phyloP scores from a whole-genome alignment of 805 yeast species.

The Yamadazyma akitaensis region DNA sequence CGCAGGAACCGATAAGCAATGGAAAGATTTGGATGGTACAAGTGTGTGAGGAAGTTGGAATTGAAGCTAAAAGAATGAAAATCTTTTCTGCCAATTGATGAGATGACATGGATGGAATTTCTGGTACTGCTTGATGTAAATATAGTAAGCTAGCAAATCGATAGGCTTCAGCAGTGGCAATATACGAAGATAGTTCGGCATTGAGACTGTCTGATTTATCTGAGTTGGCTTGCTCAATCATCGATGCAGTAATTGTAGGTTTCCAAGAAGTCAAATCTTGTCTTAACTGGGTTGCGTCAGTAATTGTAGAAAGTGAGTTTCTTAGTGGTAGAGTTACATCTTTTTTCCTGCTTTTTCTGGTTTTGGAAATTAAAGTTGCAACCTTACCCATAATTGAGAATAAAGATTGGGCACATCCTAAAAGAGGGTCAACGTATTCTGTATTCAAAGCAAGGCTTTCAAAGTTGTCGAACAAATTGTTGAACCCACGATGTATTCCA shows the following conservation, averaged over 20 bases:
- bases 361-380: conserved; percentile 51
- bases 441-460: conserved; percentile 31
- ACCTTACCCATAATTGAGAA: conserved; percentile 65
- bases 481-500: conserved; percentile 12
- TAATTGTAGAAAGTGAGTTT: conserved; percentile 46
- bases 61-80: conserved; percentile 56
- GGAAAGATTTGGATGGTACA: conserved; percentile 64
- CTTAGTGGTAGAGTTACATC: conserved; percentile 13
- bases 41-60: conserved; percentile 56
- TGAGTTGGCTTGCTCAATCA: conserved; percentile 21
- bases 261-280: conserved; percentile 55
- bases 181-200: conserved; percentile 57
- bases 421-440: conserved; percentile 55
- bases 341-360: conserved; percentile 34
- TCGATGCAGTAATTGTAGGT: conserved; percentile 42
- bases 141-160: conserved; percentile 56
- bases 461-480: conserved; percentile 37
- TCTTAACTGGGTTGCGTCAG: conserved; percentile 54
- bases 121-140: conserved; percentile 70
- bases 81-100: conserved; percentile 59
- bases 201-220: conserved; percentile 19
- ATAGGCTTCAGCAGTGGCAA: conserved; percentile 71
- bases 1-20: conserved; percentile 61
- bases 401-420: conserved; percentile 64
- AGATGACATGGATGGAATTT: conserved; percentile 53